Percentiles rank a stretch among this genome's conserved stretches.
These are phyloP conservation scores for Fragilaria crotonensis DNA, from an alignment of 108 stramenopile species.

Conservation along the genomic window DNA sequence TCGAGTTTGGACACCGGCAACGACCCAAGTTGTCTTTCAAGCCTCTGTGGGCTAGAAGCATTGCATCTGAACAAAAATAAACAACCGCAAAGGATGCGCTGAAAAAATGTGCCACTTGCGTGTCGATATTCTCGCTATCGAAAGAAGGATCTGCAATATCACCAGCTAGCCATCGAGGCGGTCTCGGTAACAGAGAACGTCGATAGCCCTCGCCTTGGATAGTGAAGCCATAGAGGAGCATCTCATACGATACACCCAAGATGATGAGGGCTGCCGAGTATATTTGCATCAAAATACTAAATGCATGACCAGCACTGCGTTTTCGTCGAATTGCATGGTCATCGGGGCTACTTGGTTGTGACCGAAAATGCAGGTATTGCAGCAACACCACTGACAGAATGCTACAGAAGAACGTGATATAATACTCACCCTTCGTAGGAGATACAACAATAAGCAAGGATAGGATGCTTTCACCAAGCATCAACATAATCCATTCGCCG, in stretches of 20 bases:
- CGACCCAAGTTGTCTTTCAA: conserved; percentile 5
- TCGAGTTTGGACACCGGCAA: background rate
- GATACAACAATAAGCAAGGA: conserved; percentile 29
- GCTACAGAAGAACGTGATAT: conserved; percentile 15
- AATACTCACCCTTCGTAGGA: conserved; percentile 8
- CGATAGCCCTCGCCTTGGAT: background rate
- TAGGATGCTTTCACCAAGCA: conserved; percentile 44
- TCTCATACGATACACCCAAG: conserved; percentile 38
- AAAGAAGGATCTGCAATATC: conserved; percentile 1
- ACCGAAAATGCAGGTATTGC: conserved; percentile 22
- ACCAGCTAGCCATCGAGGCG: conserved; percentile 5
- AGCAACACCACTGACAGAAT: conserved; percentile 22
- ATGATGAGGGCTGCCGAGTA: conserved; percentile 35
- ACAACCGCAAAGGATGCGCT: conserved; percentile 26
- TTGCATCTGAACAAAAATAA: conserved; percentile 31
- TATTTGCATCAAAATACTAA: conserved; percentile 16
- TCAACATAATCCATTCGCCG: conserved; percentile 56
- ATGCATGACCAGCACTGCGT: conserved; percentile 9
- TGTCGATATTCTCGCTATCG: conserved; percentile 20
- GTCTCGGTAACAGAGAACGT: background rate
- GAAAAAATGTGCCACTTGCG: conserved; percentile 34
- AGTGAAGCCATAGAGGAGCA: conserved; percentile 32
- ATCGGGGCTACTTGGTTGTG: conserved; percentile 18
- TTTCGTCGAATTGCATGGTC: conserved; percentile 26
- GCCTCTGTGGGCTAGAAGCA: conserved; percentile 31